Conservation (phyloP, 306 rosid genomes). For the cucumber (Cucumis sativus) region DNA sequence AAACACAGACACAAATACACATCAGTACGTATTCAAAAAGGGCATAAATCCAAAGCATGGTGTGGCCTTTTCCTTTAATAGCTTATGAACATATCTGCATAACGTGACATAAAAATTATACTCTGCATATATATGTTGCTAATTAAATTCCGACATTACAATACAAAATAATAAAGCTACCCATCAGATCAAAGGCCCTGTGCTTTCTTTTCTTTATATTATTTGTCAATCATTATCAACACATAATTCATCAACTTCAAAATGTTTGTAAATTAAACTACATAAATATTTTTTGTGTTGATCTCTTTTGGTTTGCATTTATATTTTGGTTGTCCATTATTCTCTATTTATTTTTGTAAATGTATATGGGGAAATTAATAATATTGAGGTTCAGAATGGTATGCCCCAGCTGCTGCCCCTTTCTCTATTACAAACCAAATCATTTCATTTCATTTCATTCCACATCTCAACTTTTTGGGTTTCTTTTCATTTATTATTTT, state of each 20-base stretch:
- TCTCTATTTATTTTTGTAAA: not conserved
- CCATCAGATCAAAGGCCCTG: not conserved
- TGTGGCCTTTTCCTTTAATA: not conserved
- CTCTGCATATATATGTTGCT: not conserved
- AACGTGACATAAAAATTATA: not conserved
- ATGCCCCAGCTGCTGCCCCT: not conserved
- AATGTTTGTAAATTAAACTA: too few relatives aligned
- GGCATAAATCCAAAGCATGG: slow-evolving; percentile 2
- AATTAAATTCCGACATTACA: not conserved
- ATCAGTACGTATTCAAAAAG: not conserved
- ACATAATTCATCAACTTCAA: not conserved
- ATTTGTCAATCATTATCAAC: not conserved
- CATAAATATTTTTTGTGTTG: too few relatives aligned
- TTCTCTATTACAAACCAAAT: not conserved
- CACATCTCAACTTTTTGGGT: not conserved
- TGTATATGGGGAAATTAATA: too few relatives aligned
- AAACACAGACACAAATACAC: not conserved
- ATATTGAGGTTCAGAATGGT: not conserved
- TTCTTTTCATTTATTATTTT: not conserved
- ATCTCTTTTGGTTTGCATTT: too few relatives aligned
- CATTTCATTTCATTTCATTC: not conserved
- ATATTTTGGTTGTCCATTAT: too few relatives aligned
- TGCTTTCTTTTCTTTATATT: not conserved
- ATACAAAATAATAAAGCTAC: not conserved
- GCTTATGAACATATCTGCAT: not conserved